Evolutionary conservation across 352 stramenopile species (phyloP).

Genomic region (Globisporangium uncinulatum): DNA sequence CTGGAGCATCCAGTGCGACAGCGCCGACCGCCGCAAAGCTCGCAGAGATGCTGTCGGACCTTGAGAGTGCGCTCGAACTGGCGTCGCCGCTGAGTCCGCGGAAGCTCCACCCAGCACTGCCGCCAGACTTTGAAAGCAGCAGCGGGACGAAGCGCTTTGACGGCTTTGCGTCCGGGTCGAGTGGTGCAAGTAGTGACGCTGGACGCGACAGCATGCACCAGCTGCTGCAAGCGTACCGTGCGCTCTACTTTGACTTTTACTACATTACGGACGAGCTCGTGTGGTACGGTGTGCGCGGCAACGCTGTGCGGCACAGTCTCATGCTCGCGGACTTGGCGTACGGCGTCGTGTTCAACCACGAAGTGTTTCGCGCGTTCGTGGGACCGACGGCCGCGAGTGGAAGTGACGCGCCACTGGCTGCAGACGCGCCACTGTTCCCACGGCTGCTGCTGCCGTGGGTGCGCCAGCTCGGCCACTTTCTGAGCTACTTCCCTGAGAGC

Average conservation of each 20-base stretch:
- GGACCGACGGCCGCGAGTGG: conserved; percentile 1
- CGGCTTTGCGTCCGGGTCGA: conserved; percentile 6
- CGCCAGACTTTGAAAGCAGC: conserved; percentile 34
- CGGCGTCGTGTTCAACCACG: conserved; percentile 81
- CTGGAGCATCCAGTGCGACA: conserved; percentile 17
- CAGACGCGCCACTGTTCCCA: conserved; percentile 37
- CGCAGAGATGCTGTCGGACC: conserved; percentile 45
- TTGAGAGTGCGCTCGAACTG: conserved; percentile 60
- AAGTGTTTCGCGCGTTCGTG: conserved; percentile 75
- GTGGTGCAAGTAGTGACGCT: neutral
- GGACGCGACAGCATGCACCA: conserved; percentile 47
- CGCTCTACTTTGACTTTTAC: conserved; percentile 88
- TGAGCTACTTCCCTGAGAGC: conserved; percentile 85
- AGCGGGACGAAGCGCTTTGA: conserved; percentile 9
- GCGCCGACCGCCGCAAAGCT: conserved; percentile 22
- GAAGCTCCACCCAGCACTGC: conserved; percentile 21
- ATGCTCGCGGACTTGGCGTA: conserved; percentile 80
- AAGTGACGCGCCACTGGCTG: conserved; percentile 9
- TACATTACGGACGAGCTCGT: conserved; percentile 89
- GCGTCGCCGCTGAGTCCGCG: conserved; percentile 66
- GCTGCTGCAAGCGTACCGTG: conserved; percentile 71
- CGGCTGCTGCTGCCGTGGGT: conserved; percentile 79
- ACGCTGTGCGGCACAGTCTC: conserved; percentile 74
- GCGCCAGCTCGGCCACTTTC: conserved; percentile 80
- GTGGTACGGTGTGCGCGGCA: conserved; percentile 82